phyloP scores from a whole-genome alignment of 257 asterid genomes.

The Rubia yunnanensis region DNA sequence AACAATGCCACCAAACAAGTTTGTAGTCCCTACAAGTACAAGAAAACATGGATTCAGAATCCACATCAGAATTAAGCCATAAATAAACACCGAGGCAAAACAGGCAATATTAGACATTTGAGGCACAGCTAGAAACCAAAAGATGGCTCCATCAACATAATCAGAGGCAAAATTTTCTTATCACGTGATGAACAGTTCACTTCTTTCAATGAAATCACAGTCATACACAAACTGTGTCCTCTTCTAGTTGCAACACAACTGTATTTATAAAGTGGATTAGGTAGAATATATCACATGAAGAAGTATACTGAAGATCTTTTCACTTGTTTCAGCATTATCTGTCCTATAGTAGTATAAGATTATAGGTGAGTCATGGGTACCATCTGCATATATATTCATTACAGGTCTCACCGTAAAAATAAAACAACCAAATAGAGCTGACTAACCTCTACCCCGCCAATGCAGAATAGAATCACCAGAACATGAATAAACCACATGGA shows the following conservation, averaged over 20 bases:
- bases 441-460: slow-evolving; percentile 94
- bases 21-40: slow-evolving; percentile 68
- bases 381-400: neutral
- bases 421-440: neutral
- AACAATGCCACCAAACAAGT: slow-evolving; percentile 85
- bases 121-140: neutral
- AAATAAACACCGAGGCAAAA: neutral
- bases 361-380: neutral
- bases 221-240: neutral
- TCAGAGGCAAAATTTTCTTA: neutral
- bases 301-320: neutral
- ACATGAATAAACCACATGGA: slow-evolving; percentile 77
- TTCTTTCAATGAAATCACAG: neutral
- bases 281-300: neutral
- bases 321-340: neutral
- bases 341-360: neutral
- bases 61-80: slow-evolving; percentile 5
- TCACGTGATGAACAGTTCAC: neutral
- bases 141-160: neutral
- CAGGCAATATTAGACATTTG: neutral
- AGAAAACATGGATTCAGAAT: slow-evolving; percentile 20
- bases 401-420: neutral
- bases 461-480: slow-evolving; percentile 83
- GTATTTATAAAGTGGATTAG: neutral
- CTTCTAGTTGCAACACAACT: neutral